Conservation (phyloP, 1,139 yeast genomes). For the Sugiyamaella paludigena region DNA sequence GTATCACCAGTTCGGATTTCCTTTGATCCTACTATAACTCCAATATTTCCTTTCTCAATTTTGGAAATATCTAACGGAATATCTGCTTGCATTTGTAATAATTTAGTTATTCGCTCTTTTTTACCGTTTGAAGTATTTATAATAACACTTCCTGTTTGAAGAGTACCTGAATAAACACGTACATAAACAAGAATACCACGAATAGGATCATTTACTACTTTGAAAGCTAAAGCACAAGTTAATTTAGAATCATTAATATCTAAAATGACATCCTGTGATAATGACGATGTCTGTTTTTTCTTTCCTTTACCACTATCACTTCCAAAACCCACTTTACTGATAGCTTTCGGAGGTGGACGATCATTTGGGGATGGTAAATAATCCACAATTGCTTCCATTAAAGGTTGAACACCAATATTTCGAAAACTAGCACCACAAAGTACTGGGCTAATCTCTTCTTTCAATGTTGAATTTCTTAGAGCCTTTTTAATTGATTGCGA, state of each 20-base stretch:
- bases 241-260: constrained; percentile 56
- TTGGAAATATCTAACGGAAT: constrained; percentile 65
- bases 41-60: constrained; percentile 78
- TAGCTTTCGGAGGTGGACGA: constrained; percentile 52
- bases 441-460: constrained; percentile 65
- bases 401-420: constrained; percentile 92
- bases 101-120: constrained; percentile 61
- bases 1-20: constrained; percentile 90
- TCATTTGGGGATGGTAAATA: constrained; percentile 84
- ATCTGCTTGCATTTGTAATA: constrained; percentile 87
- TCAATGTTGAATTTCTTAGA: constrained; percentile 60
- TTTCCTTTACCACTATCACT: not conserved
- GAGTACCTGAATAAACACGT: constrained; percentile 79
- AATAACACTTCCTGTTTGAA: constrained; percentile 60
- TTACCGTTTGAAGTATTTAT: constrained; percentile 70
- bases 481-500: constrained; percentile 51
- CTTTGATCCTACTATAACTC: constrained; percentile 78
- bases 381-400: constrained; percentile 74
- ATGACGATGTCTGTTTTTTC: constrained; percentile 26
- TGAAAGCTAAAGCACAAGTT: constrained; percentile 84
- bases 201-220: constrained; percentile 76
- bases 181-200: constrained; percentile 84
- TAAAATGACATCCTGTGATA: constrained; percentile 52
- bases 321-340: constrained; percentile 15
- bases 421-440: constrained; percentile 90